These are phyloP conservation scores for Cladosporium sp. DNA, from an alignment of 2,329 filamentous ascomycete genomes.

Conservation along the genomic window DNA sequence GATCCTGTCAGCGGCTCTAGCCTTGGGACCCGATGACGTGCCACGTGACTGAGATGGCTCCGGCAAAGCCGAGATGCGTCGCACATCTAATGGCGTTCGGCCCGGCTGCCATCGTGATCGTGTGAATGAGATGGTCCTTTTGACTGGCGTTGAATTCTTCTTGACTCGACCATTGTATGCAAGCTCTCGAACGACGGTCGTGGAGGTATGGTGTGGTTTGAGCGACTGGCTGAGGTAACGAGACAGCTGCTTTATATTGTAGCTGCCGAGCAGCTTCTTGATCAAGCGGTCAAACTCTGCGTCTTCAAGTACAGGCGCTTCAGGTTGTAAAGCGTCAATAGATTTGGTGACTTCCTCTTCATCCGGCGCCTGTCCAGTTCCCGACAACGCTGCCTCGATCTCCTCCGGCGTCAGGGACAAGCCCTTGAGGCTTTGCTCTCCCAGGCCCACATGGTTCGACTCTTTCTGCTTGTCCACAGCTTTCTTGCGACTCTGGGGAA, in stretches of 20 bases:
- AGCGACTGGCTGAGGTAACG: conserved; percentile 23
- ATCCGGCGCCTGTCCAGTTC: conserved; percentile 22
- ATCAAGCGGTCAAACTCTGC: conserved; percentile 24
- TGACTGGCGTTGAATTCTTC: not conserved
- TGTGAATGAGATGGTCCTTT: conserved; percentile 5
- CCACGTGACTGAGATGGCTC: not conserved
- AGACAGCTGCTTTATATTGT: conserved; percentile 30
- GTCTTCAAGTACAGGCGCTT: conserved; percentile 26
- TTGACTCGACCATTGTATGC: not conserved
- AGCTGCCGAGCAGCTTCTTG: conserved; percentile 25
- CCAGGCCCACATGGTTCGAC: not conserved
- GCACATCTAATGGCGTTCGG: conserved; percentile 27
- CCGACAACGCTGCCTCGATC: conserved; percentile 26
- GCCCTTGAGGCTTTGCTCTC: conserved; percentile 7
- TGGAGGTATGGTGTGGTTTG: not conserved
- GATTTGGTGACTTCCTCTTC: conserved; percentile 31
- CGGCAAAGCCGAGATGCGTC: conserved; percentile 19
- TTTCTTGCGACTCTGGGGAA: conserved; percentile 1
- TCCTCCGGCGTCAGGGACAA: conserved; percentile 26
- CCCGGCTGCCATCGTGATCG: conserved; percentile 28
- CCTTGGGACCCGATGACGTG: not conserved
- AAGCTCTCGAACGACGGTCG: conserved; percentile 3
- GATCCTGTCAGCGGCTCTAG: conserved; percentile 28
- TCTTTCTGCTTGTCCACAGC: not conserved
- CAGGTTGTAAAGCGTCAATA: conserved; percentile 30